Base-by-base conservation (phyloP, 495 filamentous ascomycete genomes). In the Talaromyces adpressus region DNA sequence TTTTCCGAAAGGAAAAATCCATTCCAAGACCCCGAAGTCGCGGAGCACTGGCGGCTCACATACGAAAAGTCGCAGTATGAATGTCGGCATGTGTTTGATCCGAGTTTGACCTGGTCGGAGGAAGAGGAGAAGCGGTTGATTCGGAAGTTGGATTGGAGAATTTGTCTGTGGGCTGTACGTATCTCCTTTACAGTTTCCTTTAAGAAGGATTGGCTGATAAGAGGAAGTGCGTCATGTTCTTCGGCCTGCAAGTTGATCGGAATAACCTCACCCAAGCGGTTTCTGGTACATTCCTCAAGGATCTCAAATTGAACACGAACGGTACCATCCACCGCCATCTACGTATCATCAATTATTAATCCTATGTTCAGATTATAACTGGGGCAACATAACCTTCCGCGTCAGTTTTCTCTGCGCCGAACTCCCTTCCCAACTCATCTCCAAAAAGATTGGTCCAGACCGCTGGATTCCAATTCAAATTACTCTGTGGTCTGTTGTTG, bases 381-480 rank as follows among this genome's bases (percentile, higher is more conserved):
- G 67, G 12, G 72, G 70, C 22, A 72, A 74, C 39, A 74, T 67
- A 1, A 58, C 72, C 3, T 74, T 69, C 54, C 64, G 62, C 12
- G 54, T 71, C 8, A 68, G 66, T 20, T 75, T 67, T 25, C 66
- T 72, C 7, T 53, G 67, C 3, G 66, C 67, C 62, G 87, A 86
- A 73, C 86, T 89, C 68, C 88, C 88, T 0, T 89, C 87, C 0
- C 88, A 91, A 65, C 75, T 90, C 1, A 71, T 90, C 18, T 80
- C 75, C 36, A 90, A 91, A 70, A 79, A 79, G 67, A 65, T 91
- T 22, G 90, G 90, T 0, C 89, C 90, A 1, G 90, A 93, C 71
- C 80, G 82, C 8, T 93, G 90, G 87, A 91, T 93, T 49, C 89
- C 90, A 0, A 73, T 85, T 18, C 89, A 92, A 68, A 92, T 92